These are phyloP conservation scores for Allantophomopsis cytisporea DNA, from an alignment of 2,329 filamentous ascomycete species.

Conservation along the genomic window DNA sequence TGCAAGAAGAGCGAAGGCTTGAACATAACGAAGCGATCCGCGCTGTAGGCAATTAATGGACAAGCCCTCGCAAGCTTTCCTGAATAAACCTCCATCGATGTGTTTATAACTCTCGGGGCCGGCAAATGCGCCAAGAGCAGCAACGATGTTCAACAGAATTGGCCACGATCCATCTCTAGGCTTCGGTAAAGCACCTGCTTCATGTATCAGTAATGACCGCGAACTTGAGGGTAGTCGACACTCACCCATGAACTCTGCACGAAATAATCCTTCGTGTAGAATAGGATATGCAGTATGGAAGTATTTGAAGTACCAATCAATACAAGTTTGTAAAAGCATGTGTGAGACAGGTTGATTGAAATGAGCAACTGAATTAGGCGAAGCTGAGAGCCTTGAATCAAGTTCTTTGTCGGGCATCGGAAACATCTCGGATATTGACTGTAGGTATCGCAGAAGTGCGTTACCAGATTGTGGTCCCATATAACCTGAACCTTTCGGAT, in stretches of 20 bases:
- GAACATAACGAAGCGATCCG: slow-evolving; percentile 29
- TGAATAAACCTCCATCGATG: slow-evolving; percentile 5
- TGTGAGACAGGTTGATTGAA: no score
- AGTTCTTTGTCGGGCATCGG: no score
- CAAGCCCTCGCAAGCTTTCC: slow-evolving; percentile 14
- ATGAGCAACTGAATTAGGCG: no score
- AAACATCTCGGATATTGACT: no score
- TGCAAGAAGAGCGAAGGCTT: slow-evolving; percentile 26
- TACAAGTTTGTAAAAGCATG: no score
- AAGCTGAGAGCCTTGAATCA: no score
- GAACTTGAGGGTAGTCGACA: no score
- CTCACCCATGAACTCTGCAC: slow-evolving; percentile 1
- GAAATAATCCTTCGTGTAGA: not conserved
- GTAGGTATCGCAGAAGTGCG: no score
- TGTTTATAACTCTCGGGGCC: slow-evolving; percentile 4
- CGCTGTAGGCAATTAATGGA: slow-evolving; percentile 28
- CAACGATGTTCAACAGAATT: slow-evolving; percentile 7
- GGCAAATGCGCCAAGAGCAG: slow-evolving; percentile 7
- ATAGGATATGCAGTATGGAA: not conserved
- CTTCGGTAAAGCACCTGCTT: not conserved
- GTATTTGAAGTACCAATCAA: not conserved
- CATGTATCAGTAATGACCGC: no score
- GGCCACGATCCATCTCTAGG: slow-evolving; percentile 7
- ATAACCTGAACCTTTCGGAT: no score
- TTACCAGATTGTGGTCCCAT: no score